Conservation (phyloP, 441 rosid species). For the Populus hybrid region DNA sequence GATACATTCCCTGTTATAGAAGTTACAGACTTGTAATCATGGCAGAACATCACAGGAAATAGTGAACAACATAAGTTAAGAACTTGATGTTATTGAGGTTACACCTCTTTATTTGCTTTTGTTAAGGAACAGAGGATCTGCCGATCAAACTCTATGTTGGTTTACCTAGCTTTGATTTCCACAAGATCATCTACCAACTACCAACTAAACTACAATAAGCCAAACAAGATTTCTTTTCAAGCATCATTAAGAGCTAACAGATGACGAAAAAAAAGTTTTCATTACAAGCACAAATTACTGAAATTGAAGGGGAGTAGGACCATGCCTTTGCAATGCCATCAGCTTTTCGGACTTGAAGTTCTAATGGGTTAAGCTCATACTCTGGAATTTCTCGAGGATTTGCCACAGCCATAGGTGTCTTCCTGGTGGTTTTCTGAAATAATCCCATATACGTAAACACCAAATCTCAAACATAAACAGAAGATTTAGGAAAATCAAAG, state of each 20-base stretch:
- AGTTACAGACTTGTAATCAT: conserved; percentile 17
- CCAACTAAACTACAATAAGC: background rate
- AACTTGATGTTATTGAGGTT: too few relatives aligned
- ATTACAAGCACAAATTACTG: background rate
- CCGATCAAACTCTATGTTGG: background rate
- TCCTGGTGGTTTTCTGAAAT: conserved; percentile 69
- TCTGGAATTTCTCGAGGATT: conserved; percentile 95
- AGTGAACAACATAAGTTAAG: too few relatives aligned
- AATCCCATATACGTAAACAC: conserved; percentile 12
- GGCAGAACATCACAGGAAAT: background rate
- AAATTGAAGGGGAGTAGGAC: conserved; percentile 16
- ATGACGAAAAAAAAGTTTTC: background rate
- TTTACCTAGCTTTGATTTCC: background rate
- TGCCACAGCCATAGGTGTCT: conserved; percentile 82
- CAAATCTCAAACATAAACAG: conserved; percentile 1
- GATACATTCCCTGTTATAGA: conserved; percentile 75
- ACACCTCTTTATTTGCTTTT: too few relatives aligned
- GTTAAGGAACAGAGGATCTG: background rate
- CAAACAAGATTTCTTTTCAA: background rate
- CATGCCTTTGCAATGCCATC: conserved; percentile 85
- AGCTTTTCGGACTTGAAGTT: conserved; percentile 80
- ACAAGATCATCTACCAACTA: background rate
- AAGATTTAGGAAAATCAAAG: background rate
- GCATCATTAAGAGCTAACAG: background rate
- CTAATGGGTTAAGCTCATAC: conserved; percentile 91